Evolutionary conservation across 1,284 basidiomycete genomes (phyloP).

Genomic region (Quambalaria eucalypti): DNA sequence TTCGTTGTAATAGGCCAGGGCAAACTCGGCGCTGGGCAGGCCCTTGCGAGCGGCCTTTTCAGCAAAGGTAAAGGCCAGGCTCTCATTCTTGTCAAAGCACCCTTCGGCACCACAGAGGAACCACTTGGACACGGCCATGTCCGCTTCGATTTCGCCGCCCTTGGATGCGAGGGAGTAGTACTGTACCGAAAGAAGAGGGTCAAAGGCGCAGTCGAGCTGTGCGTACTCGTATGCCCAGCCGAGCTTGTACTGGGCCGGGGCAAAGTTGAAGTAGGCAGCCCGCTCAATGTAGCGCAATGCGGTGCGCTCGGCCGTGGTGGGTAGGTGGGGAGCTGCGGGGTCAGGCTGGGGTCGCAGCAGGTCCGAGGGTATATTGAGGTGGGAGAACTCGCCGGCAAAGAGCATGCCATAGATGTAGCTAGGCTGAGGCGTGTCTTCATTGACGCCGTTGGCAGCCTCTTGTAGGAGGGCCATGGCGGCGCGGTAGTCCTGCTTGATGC

Average conservation of each 20-base stretch:
- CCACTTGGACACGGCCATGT: constrained; percentile 93
- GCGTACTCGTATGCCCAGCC: constrained; percentile 89
- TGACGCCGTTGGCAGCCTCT: constrained; percentile 66
- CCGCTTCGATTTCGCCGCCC: constrained; percentile 69
- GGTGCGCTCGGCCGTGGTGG: constrained; percentile 26
- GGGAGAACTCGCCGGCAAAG: constrained; percentile 56
- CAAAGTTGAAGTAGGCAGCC: constrained; percentile 74
- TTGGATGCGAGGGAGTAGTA: constrained; percentile 70
- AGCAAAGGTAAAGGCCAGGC: constrained; percentile 76
- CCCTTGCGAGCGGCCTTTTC: constrained; percentile 77
- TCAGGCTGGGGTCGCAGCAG: constrained; percentile 33
- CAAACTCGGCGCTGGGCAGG: constrained; percentile 77
- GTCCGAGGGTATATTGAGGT: constrained; percentile 25
- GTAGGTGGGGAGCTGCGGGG: constrained; percentile 15
- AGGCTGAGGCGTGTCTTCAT: constrained; percentile 70
- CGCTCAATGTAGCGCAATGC: constrained; percentile 56
- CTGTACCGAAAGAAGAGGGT: constrained; percentile 79
- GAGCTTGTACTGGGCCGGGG: constrained; percentile 77
- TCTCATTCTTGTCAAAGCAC: constrained; percentile 79
- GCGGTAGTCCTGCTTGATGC: constrained; percentile 54
- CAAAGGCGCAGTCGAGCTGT: constrained; percentile 72
- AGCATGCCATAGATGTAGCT: constrained; percentile 72
- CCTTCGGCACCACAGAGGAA: constrained; percentile 78
- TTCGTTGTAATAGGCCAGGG: constrained; percentile 84
- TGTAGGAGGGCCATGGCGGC: constrained; percentile 64